Base-by-base conservation (phyloP, 345 rosid genomes). In the Salix exigua region DNA sequence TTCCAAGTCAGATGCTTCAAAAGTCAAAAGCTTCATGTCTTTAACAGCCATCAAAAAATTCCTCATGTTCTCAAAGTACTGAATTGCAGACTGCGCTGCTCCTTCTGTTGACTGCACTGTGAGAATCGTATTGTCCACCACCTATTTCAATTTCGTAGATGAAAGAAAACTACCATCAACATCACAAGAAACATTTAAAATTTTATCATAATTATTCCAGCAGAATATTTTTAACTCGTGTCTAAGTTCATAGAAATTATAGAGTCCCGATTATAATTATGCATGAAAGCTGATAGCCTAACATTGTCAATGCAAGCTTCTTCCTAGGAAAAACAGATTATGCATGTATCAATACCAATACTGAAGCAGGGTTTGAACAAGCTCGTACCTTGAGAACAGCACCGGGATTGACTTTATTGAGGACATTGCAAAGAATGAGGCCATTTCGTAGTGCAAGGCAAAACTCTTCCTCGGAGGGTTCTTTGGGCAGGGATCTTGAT, bases 51-150 rank as follows among this genome's bases (percentile, higher is more conserved):
- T 88, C 42, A 96, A 90, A 82, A 96, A 96, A 73, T 96, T 96
- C 81, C 99, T 91, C 99, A 91, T 96, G 86, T 96, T 96, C 78
- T 96, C 99, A 6, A 96, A 96, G 76, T 89, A 96, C 83, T 96
- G 99, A 73, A 96, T 96, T 6, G 99, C 99, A 23, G 97, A 96
- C 74, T 96, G 99, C 38, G 99, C 99, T 14, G 99, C 97, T 48
- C 89, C 99, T 40, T 96, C 99, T 0, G 94, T 87, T 2, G 96
- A 87, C 71, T 93, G 92, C 60, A 90, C 88, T 1, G 89, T 87
- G 37, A 91, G 79, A 8, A 88, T 79, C 50, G 97, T 96, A 73
- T 84, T 95, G 60, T 93, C 98, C 62, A 96, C 99, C 73, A 96
- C 96, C 98, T 88, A 62, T 50, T 53, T 63, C 25, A 26, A 37